Conservation (phyloP, 495 filamentous ascomycete genomes). For the Penicillium egyptiacum region DNA sequence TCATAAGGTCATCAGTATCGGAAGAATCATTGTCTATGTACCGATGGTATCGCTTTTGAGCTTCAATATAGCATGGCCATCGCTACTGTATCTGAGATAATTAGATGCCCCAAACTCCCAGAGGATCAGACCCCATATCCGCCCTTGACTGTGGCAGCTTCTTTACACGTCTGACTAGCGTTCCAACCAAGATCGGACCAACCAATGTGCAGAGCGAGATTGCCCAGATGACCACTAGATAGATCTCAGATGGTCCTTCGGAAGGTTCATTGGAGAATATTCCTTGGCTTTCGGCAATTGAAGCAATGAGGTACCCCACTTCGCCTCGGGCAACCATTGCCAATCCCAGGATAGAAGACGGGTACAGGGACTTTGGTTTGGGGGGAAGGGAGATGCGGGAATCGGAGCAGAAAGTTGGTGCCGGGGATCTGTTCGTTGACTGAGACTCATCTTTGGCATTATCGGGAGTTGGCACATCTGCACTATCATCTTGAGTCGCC, state of each 20-base stretch:
- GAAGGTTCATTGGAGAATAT: slow-evolving; percentile 44
- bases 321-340: slow-evolving; percentile 79
- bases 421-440: neutral
- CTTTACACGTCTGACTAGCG: slow-evolving; percentile 54
- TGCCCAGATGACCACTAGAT: slow-evolving; percentile 71
- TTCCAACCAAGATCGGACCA: slow-evolving; percentile 68
- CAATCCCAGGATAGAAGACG: slow-evolving; percentile 55
- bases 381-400: slow-evolving; percentile 17
- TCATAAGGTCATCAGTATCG: neutral
- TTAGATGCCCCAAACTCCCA: slow-evolving; percentile 42
- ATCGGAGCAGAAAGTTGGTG: neutral
- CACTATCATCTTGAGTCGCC: neutral
- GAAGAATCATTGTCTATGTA: neutral
- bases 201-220: slow-evolving; percentile 71
- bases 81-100: neutral
- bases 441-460: neutral
- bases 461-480: neutral
- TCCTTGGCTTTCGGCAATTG: slow-evolving; percentile 60
- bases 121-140: slow-evolving; percentile 29
- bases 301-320: slow-evolving; percentile 75
- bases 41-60: neutral
- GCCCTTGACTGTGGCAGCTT: slow-evolving; percentile 31
- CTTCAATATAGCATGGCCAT: neutral
- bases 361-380: slow-evolving; percentile 58
- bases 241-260: slow-evolving; percentile 44